Conservation (phyloP, 768 basidiomycete species). For the Trametes meyenii region DNA sequence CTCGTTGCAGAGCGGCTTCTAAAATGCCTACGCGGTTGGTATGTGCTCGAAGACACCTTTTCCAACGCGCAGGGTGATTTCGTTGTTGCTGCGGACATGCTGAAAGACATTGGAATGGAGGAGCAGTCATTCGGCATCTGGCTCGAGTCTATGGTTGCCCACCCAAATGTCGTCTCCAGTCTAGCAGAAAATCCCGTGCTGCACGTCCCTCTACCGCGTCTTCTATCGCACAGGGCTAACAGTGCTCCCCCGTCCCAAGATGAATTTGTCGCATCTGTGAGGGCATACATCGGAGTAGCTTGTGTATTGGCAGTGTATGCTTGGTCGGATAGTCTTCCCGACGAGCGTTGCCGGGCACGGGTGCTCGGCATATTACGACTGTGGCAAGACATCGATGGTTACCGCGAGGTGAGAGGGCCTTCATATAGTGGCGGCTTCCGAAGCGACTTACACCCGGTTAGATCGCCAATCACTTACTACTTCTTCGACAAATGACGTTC, state of each 20-base stretch:
- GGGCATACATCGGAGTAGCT: constrained; percentile 69
- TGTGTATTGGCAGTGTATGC: constrained; percentile 72
- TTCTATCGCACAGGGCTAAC: constrained; percentile 40
- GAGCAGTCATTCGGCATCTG: constrained; percentile 74
- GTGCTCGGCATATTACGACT: constrained; percentile 61
- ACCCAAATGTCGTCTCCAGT: constrained; percentile 52
- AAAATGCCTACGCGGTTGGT: constrained; percentile 59
- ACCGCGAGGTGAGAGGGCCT: constrained; percentile 58
- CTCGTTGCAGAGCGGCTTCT: constrained; percentile 51
- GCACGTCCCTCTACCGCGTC: constrained; percentile 37
- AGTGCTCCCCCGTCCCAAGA: constrained; percentile 43
- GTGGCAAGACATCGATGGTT: constrained; percentile 71
- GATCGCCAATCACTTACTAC: constrained; percentile 76
- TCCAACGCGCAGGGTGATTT: constrained; percentile 57
- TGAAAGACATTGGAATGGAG: constrained; percentile 63
- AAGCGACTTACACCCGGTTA: constrained; percentile 29
- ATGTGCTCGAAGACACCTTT: constrained; percentile 61
- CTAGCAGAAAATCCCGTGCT: constrained; percentile 46
- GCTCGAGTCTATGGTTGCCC: constrained; percentile 69
- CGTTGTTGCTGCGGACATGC: constrained; percentile 46
- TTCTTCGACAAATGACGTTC: constrained; percentile 70
- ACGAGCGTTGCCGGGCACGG: constrained; percentile 64
- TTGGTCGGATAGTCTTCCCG: constrained; percentile 79
- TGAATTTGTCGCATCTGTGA: constrained; percentile 65
- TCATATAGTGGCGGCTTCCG: background rate